Evolutionary conservation across 371 early-diverging fungal species (phyloP), one percentile per base, ranked within the genome.

Genomic region (Syncephalastrum contaminatum): DNA sequence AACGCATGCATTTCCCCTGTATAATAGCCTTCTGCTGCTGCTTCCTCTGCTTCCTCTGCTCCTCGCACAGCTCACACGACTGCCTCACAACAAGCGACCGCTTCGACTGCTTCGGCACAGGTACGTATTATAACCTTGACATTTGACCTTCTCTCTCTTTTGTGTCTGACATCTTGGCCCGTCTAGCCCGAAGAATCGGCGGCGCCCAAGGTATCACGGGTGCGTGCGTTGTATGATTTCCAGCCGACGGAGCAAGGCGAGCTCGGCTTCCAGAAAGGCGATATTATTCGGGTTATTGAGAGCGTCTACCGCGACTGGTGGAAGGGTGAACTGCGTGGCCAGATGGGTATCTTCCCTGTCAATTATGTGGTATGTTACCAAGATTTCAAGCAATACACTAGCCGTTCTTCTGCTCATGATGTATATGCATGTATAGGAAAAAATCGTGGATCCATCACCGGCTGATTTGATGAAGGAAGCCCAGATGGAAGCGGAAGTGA

Each of bases 221-320:
- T 93, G 0, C 83, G 89, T 42, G 93, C 92, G 1, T 68, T 93
- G 25, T 95, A 93, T 64, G 94, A 93, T 56, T 95, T 93, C 56
- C 76, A 82, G 39, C 91, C 91, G 3, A 80, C 88, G 12, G 92
- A 93, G 49, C 81, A 82, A 56, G 93, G 93, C 13, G 95, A 95
- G 56, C 81, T 95, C 44, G 86, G 87, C 13, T 86, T 95, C 55
- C 75, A 78, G 39, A 81, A 85, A 48, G 91, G 89, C 20, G 93
- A 93, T 57, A 80, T 93, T 48, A 82, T 93, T 43, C 80, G 83
- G 24, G 94, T 95, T 3, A 64, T 88, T 58, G 94, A 93, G 39
- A 88, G 86, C 44, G 89, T 91, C 0, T 93, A 90, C 62, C 81
- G 87, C 56, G 93, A 93, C 59, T 95, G 95, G 95, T 95, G 94